Evolutionary conservation across 768 basidiomycete species (phyloP).

Genomic region (Auricularia sp.): DNA sequence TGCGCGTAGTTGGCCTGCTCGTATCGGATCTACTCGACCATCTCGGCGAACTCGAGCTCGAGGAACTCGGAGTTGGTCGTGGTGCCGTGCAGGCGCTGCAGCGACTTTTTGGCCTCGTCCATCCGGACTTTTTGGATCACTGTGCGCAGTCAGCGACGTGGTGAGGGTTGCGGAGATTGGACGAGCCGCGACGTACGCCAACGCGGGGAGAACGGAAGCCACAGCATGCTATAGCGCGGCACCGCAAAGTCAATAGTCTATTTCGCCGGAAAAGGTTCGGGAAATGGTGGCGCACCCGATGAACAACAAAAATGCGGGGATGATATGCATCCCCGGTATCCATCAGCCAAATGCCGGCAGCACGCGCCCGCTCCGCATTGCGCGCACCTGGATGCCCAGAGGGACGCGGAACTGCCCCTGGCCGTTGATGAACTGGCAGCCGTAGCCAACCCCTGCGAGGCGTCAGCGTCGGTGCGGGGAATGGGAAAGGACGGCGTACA

Average conservation of each 20-base stretch:
- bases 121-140: constrained; percentile 15
- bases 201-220: constrained; percentile 17
- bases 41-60: constrained; percentile 6
- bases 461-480: too few relatives aligned
- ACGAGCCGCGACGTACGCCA: too few relatives aligned
- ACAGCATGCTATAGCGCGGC: constrained; percentile 11
- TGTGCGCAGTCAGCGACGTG: too few relatives aligned
- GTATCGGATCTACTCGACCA: constrained; percentile 5
- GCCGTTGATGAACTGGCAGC: constrained; percentile 39
- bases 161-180: too few relatives aligned
- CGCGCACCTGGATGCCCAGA: constrained; percentile 40
- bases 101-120: constrained; percentile 14
- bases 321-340: constrained; percentile 23
- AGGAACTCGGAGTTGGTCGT: constrained; percentile 1
- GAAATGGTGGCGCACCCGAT: constrained; percentile 23
- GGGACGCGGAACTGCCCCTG: constrained; percentile 43
- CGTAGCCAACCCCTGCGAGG: constrained; percentile 37
- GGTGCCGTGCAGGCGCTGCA: constrained; percentile 13
- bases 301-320: constrained; percentile 41
- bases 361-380: not conserved
- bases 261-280: not conserved
- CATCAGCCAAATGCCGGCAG: not conserved
- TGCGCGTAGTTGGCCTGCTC: constrained; percentile 5
- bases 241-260: not conserved
- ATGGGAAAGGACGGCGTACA: too few relatives aligned